phyloP scores from a whole-genome alignment of 2,329 filamentous ascomycete genomes.

The Ophiostoma fasciatum region DNA sequence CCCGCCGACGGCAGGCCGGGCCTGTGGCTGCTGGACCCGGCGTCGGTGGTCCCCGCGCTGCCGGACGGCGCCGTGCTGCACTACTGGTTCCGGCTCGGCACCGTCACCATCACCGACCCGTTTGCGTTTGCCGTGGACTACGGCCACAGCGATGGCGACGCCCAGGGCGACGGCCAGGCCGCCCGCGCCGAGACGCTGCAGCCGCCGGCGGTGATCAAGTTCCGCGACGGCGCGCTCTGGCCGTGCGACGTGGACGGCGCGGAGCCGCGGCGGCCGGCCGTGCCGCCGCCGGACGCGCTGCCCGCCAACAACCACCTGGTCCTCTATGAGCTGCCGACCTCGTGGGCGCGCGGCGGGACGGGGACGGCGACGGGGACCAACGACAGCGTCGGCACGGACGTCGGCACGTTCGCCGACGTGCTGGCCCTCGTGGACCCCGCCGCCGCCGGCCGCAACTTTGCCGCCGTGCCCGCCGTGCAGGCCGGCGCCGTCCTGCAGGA shows the following conservation, averaged over 20 bases:
- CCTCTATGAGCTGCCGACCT: constrained; percentile 15
- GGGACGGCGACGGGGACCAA: too few relatives aligned
- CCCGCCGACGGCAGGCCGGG: constrained; percentile 26
- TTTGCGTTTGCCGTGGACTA: constrained; percentile 15
- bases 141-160: neutral
- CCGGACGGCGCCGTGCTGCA: constrained; percentile 9
- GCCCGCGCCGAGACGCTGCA: constrained; percentile 9
- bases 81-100: constrained; percentile 13
- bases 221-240: constrained; percentile 9
- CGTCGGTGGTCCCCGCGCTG: constrained; percentile 6
- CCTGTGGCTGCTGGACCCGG: constrained; percentile 25
- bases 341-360: constrained; percentile 11
- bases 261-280: constrained; percentile 3
- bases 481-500: constrained; percentile 11
- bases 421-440: constrained; percentile 11
- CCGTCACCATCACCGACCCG: constrained; percentile 12
- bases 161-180: too few relatives aligned
- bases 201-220: constrained; percentile 13
- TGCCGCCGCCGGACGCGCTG: constrained; percentile 2
- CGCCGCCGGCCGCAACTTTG: constrained; percentile 7
- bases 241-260: constrained; percentile 12
- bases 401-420: constrained; percentile 14
- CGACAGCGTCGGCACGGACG: constrained; percentile 9
- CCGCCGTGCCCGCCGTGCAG: constrained; percentile 1
- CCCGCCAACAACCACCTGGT: constrained; percentile 15